These are phyloP conservation scores for Boletellus deceptivus DNA, from an alignment of 1,284 basidiomycete genomes.

Conservation along the genomic window DNA sequence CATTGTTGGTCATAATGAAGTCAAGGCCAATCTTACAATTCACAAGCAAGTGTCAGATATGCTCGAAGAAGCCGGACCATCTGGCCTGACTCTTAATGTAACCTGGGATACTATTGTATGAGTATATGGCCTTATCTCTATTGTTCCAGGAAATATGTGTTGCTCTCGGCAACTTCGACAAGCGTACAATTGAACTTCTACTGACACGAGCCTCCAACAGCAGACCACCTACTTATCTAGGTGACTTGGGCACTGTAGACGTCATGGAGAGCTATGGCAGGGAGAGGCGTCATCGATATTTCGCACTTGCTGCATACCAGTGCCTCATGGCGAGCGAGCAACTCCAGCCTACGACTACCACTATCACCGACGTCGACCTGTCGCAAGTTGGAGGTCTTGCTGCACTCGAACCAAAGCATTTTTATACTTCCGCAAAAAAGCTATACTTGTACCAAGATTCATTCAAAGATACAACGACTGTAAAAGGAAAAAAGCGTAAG, in stretches of 20 bases:
- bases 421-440: slow-evolving; percentile 49
- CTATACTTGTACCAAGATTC: slow-evolving; percentile 49
- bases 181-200: slow-evolving; percentile 75
- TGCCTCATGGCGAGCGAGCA: slow-evolving; percentile 56
- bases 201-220: slow-evolving; percentile 63
- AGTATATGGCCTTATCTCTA: slow-evolving; percentile 13
- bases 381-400: slow-evolving; percentile 54
- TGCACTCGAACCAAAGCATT: slow-evolving; percentile 40
- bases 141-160: slow-evolving; percentile 59
- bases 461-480: slow-evolving; percentile 35
- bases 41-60: slow-evolving; percentile 75
- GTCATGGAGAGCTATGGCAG: slow-evolving; percentile 75
- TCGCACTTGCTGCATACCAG: slow-evolving; percentile 61
- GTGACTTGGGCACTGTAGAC: slow-evolving; percentile 64
- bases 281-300: slow-evolving; percentile 78
- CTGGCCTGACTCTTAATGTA: slow-evolving; percentile 72
- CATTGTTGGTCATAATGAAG: slow-evolving; percentile 22
- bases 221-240: slow-evolving; percentile 64
- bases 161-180: slow-evolving; percentile 68
- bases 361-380: slow-evolving; percentile 47
- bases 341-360: slow-evolving; percentile 47
- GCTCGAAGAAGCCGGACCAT: slow-evolving; percentile 60
- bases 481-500: slow-evolving; percentile 33
- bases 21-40: slow-evolving; percentile 63
- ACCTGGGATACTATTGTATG: slow-evolving; percentile 14